Evolutionary conservation across 2,329 filamentous ascomycete species (phyloP).

Genomic region (Coniochaeta ligniaria): DNA sequence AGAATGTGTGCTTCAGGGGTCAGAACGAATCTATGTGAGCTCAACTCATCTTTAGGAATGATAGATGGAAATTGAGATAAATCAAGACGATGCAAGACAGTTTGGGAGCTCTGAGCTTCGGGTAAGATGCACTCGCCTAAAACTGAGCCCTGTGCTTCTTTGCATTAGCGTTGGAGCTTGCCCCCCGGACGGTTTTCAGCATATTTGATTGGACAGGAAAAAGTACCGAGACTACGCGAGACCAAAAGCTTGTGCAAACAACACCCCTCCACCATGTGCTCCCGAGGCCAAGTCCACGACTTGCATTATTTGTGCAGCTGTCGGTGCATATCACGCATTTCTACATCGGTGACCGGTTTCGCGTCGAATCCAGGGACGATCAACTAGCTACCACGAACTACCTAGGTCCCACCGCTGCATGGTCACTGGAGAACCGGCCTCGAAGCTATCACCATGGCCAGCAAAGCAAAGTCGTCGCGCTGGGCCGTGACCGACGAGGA

Average conservation of each 20-base stretch:
- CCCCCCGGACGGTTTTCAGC: neutral
- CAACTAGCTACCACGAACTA: too few relatives aligned
- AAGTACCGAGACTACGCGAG: neutral
- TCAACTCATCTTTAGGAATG: neutral
- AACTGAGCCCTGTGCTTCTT: neutral
- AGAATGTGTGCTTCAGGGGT: neutral
- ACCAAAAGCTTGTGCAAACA: neutral
- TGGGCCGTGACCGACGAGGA: conserved; percentile 87
- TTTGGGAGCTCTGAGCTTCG: neutral
- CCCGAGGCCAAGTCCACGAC: neutral
- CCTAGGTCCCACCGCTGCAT: neutral
- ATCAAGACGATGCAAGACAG: neutral
- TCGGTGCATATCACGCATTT: neutral
- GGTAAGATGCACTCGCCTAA: neutral
- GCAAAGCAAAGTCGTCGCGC: conserved; percentile 67
- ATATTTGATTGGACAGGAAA: neutral
- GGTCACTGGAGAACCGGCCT: neutral
- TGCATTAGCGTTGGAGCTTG: neutral
- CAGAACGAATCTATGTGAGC: neutral
- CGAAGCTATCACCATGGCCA: conserved; percentile 39
- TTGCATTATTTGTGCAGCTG: neutral
- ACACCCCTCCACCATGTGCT: neutral
- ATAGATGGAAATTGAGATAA: neutral
- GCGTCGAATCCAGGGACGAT: neutral
- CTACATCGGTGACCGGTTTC: neutral